Base-by-base conservation (phyloP, 148 eudicot species). In the Persicaria tinctoria region DNA sequence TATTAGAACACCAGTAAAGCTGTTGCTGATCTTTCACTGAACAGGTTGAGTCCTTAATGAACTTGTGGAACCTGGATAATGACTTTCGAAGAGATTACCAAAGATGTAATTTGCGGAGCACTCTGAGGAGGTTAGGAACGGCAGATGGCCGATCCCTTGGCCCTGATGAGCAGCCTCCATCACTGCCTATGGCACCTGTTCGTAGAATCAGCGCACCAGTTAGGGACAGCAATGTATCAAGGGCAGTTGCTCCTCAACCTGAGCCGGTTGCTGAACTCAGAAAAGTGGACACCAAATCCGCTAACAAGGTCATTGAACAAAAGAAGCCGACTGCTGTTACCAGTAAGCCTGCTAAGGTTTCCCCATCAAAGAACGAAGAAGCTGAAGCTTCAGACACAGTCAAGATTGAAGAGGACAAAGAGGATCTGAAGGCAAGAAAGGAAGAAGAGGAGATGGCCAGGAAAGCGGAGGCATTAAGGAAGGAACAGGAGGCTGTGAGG, bases 71-170 rank as follows among this genome's bases (percentile, higher is more conserved):
- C 84, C 83, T 74, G 38, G 79, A 89, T 72, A 89, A 87, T 5
- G 92, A 92, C 77, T 90, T 89, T 72, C 79, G 97, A 13, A 79
- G 80, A 68, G 93, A 90, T 49, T 95, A 92, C 54, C 59, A 86
- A 55, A 85, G 82, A 83, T 75, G 86, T 83, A 92, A 89, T 76
- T 76, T 73, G 51, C 82, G 84, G 81, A 90, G 93, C 83, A 88
- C 87, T 12, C 27, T 89, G 51, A 78, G 96, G 89, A 90, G 96
- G 85, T 83, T 92, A n/a, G 84, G 88, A 63, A 92, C 98, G 23
- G 66, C 86, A 74, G 98, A 92, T 75, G 96, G 98, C 38, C 91
- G 92, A 70, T 75, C 93, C 62, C 96, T 92, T 74, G 98, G 92
- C 74, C 90, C 89, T 38, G 85, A 88, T 78, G 97, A 95, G 82